phyloP scores from a whole-genome alignment of 176 grass and related monocot genomes.

The Oryza punctata region DNA sequence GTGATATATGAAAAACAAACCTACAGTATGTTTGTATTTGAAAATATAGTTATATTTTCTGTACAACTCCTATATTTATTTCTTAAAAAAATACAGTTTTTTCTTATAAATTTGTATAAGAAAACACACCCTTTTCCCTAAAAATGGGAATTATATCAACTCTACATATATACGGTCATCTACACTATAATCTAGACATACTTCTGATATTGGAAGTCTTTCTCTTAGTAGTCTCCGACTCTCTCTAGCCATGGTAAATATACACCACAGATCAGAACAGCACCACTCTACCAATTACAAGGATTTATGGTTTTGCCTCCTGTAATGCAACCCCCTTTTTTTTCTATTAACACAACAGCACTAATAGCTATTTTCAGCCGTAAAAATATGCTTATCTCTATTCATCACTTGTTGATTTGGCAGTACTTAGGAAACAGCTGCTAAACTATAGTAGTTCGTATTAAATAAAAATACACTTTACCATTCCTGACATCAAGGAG shows the following conservation, averaged over 20 bases:
- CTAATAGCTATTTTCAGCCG: background rate
- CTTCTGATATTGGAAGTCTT: background rate
- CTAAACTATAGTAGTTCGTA: background rate
- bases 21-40: background rate
- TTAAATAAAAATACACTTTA: slow-evolving; percentile 38
- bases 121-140: background rate
- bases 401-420: background rate
- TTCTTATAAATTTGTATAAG: background rate
- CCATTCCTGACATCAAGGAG: slow-evolving; percentile 95
- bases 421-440: background rate
- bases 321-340: background rate
- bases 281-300: background rate
- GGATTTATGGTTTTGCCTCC: background rate
- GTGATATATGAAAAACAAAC: background rate
- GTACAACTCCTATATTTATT: background rate
- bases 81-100: background rate
- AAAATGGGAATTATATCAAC: background rate
- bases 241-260: background rate
- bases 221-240: background rate
- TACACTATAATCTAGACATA: background rate
- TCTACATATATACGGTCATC: background rate
- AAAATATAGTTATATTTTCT: background rate
- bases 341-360: background rate
- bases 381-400: background rate
- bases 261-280: background rate